Conservation (phyloP, 495 filamentous ascomycete species). For the Thermothielavioides terrestris region DNA sequence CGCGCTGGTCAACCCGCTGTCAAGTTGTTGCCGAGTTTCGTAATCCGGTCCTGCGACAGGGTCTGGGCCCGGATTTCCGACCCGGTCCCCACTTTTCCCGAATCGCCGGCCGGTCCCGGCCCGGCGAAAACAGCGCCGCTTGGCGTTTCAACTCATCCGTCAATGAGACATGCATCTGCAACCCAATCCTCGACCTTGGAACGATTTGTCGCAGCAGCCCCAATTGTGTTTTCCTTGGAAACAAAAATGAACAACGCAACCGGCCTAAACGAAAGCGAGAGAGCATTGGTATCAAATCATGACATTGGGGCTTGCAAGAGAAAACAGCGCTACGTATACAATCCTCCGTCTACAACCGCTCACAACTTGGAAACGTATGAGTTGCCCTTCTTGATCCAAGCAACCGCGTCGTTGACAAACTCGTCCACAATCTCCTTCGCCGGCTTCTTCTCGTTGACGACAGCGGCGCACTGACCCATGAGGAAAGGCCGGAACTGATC, state of each 20-base stretch:
- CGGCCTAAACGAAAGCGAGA: neutral
- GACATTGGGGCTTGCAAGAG: neutral
- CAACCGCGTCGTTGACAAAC: slow-evolving; percentile 74
- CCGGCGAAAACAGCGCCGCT: neutral
- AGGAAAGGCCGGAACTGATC: slow-evolving; percentile 86
- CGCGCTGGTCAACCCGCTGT: neutral
- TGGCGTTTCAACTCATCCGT: neutral
- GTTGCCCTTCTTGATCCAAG: slow-evolving; percentile 20
- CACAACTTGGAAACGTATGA: slow-evolving; percentile 18
- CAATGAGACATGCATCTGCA: no score
- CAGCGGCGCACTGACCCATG: slow-evolving; percentile 94
- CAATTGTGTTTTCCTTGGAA: no score
- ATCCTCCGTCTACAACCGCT: neutral
- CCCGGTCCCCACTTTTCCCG: slow-evolving; percentile 3
- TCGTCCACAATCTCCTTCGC: slow-evolving; percentile 94
- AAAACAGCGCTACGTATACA: slow-evolving; percentile 7
- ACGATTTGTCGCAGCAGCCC: no score
- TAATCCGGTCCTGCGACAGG: neutral
- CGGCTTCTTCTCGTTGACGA: slow-evolving; percentile 84
- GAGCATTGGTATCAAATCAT: slow-evolving; percentile 2
- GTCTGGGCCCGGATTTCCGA: neutral
- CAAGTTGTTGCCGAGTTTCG: slow-evolving; percentile 7
- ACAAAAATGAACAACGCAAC: neutral
- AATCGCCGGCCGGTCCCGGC: neutral
- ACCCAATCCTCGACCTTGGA: no score